phyloP scores from a whole-genome alignment of 2,329 filamentous ascomycete genomes.

The Penicillium decumbens region DNA sequence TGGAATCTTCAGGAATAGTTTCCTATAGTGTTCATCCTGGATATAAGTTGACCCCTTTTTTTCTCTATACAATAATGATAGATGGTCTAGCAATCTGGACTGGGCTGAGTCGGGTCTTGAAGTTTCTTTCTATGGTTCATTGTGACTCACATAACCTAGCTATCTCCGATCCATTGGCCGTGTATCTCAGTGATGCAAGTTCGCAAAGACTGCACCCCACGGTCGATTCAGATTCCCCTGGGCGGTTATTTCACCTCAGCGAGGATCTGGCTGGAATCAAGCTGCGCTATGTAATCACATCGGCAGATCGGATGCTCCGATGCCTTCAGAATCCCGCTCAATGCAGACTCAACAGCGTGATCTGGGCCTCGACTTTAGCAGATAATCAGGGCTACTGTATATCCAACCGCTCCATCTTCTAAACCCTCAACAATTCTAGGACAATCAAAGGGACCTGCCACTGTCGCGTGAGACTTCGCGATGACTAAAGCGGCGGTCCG shows the following conservation, averaged over 20 bases:
- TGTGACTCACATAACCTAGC: conserved; percentile 1
- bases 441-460: background rate
- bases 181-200: conserved; percentile 37
- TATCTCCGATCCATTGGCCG: conserved; percentile 8
- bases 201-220: conserved; percentile 30
- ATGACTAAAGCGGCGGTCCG: conserved; percentile 13
- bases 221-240: conserved; percentile 34
- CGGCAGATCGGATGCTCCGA: conserved; percentile 3
- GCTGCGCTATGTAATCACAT: conserved; percentile 20
- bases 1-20: conserved; percentile 28
- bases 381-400: background rate
- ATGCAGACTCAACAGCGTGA: background rate
- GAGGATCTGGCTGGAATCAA: conserved; percentile 39
- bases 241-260: conserved; percentile 37
- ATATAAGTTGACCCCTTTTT: conserved; percentile 8
- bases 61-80: background rate
- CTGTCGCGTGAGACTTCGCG: background rate
- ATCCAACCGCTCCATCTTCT: background rate
- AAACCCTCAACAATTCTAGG: background rate
- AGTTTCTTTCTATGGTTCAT: background rate
- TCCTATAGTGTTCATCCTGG: conserved; percentile 43
- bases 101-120: conserved; percentile 18
- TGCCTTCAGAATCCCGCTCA: background rate
- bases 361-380: background rate
- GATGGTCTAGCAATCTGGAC: conserved; percentile 24